Evolutionary conservation across 352 stramenopile species (phyloP).

Genomic region (Phytophthora hybrid): DNA sequence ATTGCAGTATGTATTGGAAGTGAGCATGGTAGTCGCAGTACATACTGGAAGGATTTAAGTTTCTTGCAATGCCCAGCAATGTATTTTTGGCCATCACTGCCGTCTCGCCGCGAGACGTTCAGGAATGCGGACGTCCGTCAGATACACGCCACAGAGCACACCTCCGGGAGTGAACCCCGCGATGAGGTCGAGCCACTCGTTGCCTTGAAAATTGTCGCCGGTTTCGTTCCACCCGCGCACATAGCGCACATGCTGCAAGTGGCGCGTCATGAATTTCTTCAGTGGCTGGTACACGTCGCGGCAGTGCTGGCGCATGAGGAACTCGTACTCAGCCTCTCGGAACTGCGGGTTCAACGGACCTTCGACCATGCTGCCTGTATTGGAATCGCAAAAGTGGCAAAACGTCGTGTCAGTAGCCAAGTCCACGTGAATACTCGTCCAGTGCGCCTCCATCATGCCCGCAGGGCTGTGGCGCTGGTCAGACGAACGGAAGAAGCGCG

Average conservation of each 20-base stretch:
- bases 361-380: conserved; percentile 38
- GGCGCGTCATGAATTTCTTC: conserved; percentile 42
- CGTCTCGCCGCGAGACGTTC: too few relatives aligned
- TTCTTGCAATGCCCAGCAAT: too few relatives aligned
- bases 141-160: conserved; percentile 40
- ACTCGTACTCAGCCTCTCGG: conserved; percentile 38
- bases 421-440: conserved; percentile 35
- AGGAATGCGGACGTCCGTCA: conserved; percentile 35
- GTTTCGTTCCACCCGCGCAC: conserved; percentile 30
- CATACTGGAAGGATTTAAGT: too few relatives aligned
- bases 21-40: too few relatives aligned
- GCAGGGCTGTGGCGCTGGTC: not conserved
- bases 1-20: too few relatives aligned
- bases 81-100: too few relatives aligned
- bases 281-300: conserved; percentile 38
- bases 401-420: conserved; percentile 25
- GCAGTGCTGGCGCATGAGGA: conserved; percentile 42
- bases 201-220: conserved; percentile 24
- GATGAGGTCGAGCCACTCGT: conserved; percentile 39
- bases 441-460: conserved; percentile 37
- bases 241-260: conserved; percentile 40
- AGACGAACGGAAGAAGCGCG: conserved; percentile 23
- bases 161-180: conserved; percentile 29
- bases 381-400: conserved; percentile 32
- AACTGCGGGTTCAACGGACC: conserved; percentile 37